Evolutionary conservation across 495 filamentous ascomycete species (phyloP).

Genomic region (Penicillium soppii): DNA sequence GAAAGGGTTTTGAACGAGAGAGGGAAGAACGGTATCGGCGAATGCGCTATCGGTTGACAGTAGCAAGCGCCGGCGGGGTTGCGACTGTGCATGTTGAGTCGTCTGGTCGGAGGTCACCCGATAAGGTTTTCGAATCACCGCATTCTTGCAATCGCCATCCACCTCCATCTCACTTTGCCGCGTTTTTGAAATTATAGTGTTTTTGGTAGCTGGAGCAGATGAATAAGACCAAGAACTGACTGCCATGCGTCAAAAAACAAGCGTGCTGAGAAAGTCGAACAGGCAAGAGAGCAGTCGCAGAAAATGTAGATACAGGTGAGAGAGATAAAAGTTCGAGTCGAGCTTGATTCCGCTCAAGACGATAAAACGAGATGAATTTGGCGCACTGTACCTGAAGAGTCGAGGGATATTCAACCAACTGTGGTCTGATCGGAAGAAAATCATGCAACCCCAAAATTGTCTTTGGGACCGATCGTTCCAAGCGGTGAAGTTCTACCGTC

Average conservation of each 20-base stretch:
- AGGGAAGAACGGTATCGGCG: constrained; percentile 40
- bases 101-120: constrained; percentile 8
- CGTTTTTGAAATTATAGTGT: constrained; percentile 13
- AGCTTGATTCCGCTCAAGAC: too few relatives aligned
- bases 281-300: background rate
- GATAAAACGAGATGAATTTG: too few relatives aligned
- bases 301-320: background rate
- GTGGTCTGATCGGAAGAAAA: constrained; percentile 7
- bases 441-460: background rate
- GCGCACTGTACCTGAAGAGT: background rate
- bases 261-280: background rate
- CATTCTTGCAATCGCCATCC: constrained; percentile 24
- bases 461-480: background rate
- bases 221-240: constrained; percentile 20
- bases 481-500: constrained; percentile 9
- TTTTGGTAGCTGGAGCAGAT: constrained; percentile 6
- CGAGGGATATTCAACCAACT: constrained; percentile 12
- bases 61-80: constrained; percentile 37
- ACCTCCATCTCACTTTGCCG: constrained; percentile 33
- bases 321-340: background rate
- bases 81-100: constrained; percentile 5
- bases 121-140: constrained; percentile 16
- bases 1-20: constrained; percentile 37
- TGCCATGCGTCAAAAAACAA: constrained; percentile 19
- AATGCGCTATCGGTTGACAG: constrained; percentile 47